phyloP scores from a whole-genome alignment of 805 yeast genomes.

The Dipodascus albidus region DNA sequence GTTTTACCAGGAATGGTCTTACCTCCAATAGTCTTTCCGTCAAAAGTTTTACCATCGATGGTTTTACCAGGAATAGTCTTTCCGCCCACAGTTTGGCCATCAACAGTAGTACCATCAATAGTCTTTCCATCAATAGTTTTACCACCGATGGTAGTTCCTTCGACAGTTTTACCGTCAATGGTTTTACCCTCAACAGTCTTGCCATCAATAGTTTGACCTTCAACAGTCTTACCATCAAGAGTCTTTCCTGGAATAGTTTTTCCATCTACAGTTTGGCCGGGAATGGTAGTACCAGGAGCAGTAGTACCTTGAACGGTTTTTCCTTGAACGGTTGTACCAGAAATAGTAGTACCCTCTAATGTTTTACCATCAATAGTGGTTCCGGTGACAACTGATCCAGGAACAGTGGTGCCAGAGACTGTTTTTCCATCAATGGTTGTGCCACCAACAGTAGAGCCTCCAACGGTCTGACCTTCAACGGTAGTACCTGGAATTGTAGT shows the following conservation, averaged over 20 bases:
- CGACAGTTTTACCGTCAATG: neutral
- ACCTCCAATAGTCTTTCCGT: neutral
- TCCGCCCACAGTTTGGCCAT: neutral
- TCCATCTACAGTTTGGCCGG: neutral
- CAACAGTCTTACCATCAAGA: neutral
- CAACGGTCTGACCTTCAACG: neutral
- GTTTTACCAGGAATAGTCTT: neutral
- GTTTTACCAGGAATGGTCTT: too few species aligned
- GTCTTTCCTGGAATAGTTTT: neutral
- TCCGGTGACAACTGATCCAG: slow-evolving; percentile 1
- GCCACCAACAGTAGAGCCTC: neutral
- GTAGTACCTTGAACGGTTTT: neutral
- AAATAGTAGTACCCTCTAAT: neutral
- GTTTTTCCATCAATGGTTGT: neutral
- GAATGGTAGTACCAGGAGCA: slow-evolving; percentile 1
- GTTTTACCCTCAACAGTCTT: neutral
- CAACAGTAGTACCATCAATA: neutral
- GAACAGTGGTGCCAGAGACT: neutral
- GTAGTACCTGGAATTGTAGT: neutral
- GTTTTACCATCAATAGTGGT: neutral
- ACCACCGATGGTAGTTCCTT: neutral
- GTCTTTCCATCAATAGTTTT: neutral
- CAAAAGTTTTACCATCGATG: neutral
- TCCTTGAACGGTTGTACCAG: slow-evolving; percentile 1
- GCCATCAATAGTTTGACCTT: neutral